These are phyloP conservation scores for Fraxinus greggii DNA, from an alignment of 305 asterid species.

Conservation along the genomic window DNA sequence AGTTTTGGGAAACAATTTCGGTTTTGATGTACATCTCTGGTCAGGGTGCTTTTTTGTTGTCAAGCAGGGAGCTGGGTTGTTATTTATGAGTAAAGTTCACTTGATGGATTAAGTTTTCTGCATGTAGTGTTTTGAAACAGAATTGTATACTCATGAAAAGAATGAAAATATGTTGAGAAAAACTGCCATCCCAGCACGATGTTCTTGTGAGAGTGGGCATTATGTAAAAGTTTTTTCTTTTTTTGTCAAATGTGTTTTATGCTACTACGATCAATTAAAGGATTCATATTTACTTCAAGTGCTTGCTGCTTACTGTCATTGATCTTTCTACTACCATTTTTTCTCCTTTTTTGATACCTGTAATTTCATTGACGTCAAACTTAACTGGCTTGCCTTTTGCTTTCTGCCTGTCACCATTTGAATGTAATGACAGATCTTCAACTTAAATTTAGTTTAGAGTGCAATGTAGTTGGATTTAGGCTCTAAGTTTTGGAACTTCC, in stretches of 20 bases:
- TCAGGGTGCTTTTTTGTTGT: conserved; percentile 6
- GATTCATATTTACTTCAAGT: background rate
- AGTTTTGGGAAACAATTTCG: background rate
- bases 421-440: background rate
- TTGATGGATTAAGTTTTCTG: background rate
- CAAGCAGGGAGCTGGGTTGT: background rate
- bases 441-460: conserved; percentile 14
- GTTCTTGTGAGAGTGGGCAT: background rate
- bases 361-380: background rate
- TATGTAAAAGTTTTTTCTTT: background rate
- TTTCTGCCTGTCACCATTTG: background rate
- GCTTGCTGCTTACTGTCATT: background rate
- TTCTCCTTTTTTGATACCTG: background rate
- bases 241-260: background rate
- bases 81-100: background rate
- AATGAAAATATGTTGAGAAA: background rate
- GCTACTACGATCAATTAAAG: background rate
- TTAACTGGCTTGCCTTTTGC: background rate
- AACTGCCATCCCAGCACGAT: background rate
- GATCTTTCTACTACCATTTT: background rate
- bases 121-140: background rate
- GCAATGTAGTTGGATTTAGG: background rate
- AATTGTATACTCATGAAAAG: background rate
- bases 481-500: conserved; percentile 1
- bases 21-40: conserved; percentile 20